Conservation (phyloP, 2,329 filamentous ascomycete species). For the Diplodia seriata region DNA sequence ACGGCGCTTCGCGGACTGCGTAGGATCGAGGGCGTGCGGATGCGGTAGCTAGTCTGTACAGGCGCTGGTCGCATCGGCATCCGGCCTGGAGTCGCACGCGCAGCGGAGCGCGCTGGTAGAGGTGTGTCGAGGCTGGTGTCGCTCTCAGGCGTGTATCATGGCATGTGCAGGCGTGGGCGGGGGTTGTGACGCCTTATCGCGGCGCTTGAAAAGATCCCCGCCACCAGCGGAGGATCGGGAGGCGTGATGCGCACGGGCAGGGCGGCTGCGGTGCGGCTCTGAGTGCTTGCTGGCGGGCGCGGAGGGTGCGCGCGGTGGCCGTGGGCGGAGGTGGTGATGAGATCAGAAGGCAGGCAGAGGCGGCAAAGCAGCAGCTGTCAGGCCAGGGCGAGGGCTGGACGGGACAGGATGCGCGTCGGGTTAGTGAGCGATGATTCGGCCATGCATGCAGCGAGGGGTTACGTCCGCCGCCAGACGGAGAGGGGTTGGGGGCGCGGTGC, state of each 20-base stretch:
- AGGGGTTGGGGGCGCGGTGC: slow-evolving; percentile 18
- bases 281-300: slow-evolving; percentile 10
- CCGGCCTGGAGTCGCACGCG: slow-evolving; percentile 30
- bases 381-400: slow-evolving; percentile 27
- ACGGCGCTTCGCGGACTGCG: slow-evolving; percentile 11
- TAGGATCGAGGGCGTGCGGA: slow-evolving; percentile 17
- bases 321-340: slow-evolving; percentile 26
- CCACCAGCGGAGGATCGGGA: slow-evolving; percentile 28
- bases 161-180: slow-evolving; percentile 24
- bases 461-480: slow-evolving; percentile 14
- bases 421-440: slow-evolving; percentile 18
- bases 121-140: slow-evolving; percentile 24
- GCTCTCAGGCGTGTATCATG: slow-evolving; percentile 31
- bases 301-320: slow-evolving; percentile 14
- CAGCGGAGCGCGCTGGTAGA: slow-evolving; percentile 16
- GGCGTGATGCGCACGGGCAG: slow-evolving; percentile 25
- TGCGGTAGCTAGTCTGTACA: slow-evolving; percentile 19
- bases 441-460: slow-evolving; percentile 29
- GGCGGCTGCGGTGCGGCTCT: slow-evolving; percentile 26
- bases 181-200: slow-evolving; percentile 31
- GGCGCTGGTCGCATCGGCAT: slow-evolving; percentile 32
- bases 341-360: slow-evolving; percentile 29
- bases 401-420: slow-evolving; percentile 27
- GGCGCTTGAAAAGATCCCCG: slow-evolving; percentile 27
- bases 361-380: slow-evolving; percentile 28